Base-by-base conservation (phyloP, 805 yeast species). In the Kuraishia borneana region DNA sequence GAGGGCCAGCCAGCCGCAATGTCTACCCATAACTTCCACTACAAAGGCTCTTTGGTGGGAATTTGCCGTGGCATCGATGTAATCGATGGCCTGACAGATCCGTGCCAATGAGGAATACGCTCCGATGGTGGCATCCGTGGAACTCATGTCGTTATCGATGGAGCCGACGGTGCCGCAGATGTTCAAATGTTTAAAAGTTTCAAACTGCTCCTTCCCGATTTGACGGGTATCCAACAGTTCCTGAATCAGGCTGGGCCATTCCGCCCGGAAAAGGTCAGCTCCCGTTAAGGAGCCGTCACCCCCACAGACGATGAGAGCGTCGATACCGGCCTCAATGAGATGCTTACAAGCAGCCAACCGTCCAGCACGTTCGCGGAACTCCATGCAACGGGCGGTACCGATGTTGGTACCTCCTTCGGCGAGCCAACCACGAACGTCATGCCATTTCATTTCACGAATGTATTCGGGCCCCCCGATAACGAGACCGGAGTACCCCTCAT, bases 281-380 rank as follows among this genome's bases (percentile, higher is more conserved):
- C 98, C 98, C 1, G 98, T 92, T 41, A 92, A 68, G 1, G 97
- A 88, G 34, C 98, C 98, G 58, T 92, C 98, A 63, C 98, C 98
- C 50, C 98, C 98, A 62, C 96, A 84, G 12, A 92, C 96, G 41
- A 92, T 77, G 39, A 92, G 67, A 2, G 96, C 96, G 51, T 92
- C 96, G 42, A 92, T 88, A 40, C 97, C 97, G 48, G 77, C 73
- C 10, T 66, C 63, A 46, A 92, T 78, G 75, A 92, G 68, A 54
- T 92, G 81, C 51, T 76, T 75, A 39, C 95, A 92, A 17, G 87
- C 96, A 36, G 59, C 60, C 41, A 83, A 69, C 45, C 98, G 73
- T 30, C 97, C 97, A 53, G 69, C 65, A 38, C 94, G 72, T 56
- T 89, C 89, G 48, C 75, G 73, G 65, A 92, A 92, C 45, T 73